Base-by-base conservation (phyloP, 169 alveolate species). In the Cryptosporidium baileyi region DNA sequence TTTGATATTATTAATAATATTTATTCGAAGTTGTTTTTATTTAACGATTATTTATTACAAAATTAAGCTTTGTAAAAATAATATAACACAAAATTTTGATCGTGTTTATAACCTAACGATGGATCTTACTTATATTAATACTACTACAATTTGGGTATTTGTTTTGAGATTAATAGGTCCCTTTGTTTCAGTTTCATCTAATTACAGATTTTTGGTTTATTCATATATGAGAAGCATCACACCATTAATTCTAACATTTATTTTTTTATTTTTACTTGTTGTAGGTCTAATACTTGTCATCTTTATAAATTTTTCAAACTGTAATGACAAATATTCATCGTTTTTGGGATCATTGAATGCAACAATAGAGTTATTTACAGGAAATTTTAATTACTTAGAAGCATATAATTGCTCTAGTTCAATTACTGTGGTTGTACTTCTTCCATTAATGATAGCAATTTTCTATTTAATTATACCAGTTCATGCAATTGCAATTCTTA, bases 291-390 rank as follows among this genome's bases (percentile, higher is more conserved):
- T 38, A 24, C n/a, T 74, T n/a, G 15, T 74, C 24, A 40, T 74
- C 24, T 74, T 54, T 54, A 43, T 74, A 38, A 74, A 51, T 28
- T 74, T 54, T 24, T 74, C 85, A 52, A 52, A 28, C 59, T 74
- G 85, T 40, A 57, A 54, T 26, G 40, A 19, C 2, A 24, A 74
- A 32, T 74, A 54, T 30, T 54, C 65, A 17, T 3, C 67, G 0
- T 40, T 54, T 24, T 51, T 36, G 17, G 85, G 67, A 8, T 24
- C 36, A 2, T 22, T 54, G 8, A 51, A 41, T 17, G 34, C 74
- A 13, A 45, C 57, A 7, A 26, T 74, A 5, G 41, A 54, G 8
- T 34, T 74, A 52, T 74, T 74, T 41, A 45, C 49, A 5, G 85
- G 85, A 19, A 74, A 51, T 13, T 74, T 74, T 74, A 60, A 74